Conservation (phyloP, 805 yeast species). For the Zygosaccharomyces kombuchaensis region DNA sequence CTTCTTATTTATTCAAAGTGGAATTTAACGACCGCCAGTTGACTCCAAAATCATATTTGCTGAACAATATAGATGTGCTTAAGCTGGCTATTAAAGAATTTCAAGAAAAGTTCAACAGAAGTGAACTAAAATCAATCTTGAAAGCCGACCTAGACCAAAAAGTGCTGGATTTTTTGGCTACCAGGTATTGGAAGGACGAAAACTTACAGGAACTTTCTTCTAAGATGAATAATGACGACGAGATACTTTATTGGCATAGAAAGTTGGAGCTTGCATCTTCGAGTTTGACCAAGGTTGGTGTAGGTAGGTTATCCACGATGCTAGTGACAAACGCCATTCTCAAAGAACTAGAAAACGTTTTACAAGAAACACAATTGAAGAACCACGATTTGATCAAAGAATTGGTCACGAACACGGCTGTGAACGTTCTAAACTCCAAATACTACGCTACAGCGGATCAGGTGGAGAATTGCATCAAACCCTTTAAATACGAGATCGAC, state of each 20-base stretch:
- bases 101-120: conserved; percentile 74
- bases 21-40: conserved; percentile 92
- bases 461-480: conserved; percentile 96
- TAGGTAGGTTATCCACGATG: conserved; percentile 84
- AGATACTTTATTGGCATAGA: conserved; percentile 73
- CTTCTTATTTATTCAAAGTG: conserved; percentile 88
- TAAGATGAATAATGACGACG: conserved; percentile 47
- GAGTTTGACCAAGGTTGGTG: conserved; percentile 84
- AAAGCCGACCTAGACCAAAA: conserved; percentile 85
- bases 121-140: conserved; percentile 71
- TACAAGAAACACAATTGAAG: conserved; percentile 67
- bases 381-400: conserved; percentile 84
- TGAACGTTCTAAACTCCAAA: conserved; percentile 67
- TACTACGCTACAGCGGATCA: conserved; percentile 94
- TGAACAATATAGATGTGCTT: conserved; percentile 83
- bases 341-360: conserved; percentile 70
- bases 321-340: conserved; percentile 76
- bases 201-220: conserved; percentile 49
- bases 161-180: conserved; percentile 81
- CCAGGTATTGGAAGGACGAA: conserved; percentile 80
- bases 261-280: conserved; percentile 82
- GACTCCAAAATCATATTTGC: conserved; percentile 91
- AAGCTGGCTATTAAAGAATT: conserved; percentile 85
- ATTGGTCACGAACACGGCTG: conserved; percentile 81
- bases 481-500: conserved; percentile 95